Percentiles rank a stretch among this genome's conserved stretches.
phyloP scores from a whole-genome alignment of 108 stramenopile genomes.

The Parietichytrium sp. region DNA sequence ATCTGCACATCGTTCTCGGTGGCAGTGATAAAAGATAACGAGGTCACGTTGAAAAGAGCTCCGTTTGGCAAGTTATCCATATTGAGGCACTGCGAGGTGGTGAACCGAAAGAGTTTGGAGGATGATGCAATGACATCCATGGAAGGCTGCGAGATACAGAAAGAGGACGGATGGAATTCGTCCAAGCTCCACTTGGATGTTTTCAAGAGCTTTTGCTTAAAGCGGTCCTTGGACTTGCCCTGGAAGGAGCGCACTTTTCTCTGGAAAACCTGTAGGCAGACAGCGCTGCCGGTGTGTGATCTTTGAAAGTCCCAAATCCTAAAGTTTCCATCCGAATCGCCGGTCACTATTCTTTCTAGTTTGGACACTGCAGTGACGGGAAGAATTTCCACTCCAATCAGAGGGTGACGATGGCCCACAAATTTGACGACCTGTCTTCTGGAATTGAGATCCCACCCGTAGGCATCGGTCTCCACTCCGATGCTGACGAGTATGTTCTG shows the following conservation, averaged over 20 bases:
- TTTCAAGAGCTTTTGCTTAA: neutral
- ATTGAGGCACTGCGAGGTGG: neutral
- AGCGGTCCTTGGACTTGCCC: slow-evolving; percentile 14
- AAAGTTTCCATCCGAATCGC: neutral
- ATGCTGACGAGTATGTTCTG: neutral
- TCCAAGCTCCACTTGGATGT: slow-evolving; percentile 27
- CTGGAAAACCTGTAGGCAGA: slow-evolving; percentile 27
- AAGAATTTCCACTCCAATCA: neutral
- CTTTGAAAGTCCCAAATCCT: slow-evolving; percentile 31
- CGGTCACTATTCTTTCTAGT: neutral
- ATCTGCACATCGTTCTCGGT: neutral
- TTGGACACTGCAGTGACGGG: neutral
- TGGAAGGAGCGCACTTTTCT: slow-evolving; percentile 20
- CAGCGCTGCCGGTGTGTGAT: slow-evolving; percentile 15
- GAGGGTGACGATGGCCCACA: neutral
- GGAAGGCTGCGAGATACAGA: neutral
- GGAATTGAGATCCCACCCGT: slow-evolving; percentile 16
- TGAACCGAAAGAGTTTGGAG: slow-evolving; percentile 12
- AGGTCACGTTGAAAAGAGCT: neutral
- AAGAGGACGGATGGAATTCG: slow-evolving; percentile 15
- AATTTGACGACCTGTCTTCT: neutral
- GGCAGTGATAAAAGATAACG: neutral
- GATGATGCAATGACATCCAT: neutral
- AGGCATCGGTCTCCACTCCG: neutral
- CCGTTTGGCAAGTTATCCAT: slow-evolving; percentile 1